Conservation (phyloP, 2,329 filamentous ascomycete genomes). For the Aspergillus quadrilineatus region DNA sequence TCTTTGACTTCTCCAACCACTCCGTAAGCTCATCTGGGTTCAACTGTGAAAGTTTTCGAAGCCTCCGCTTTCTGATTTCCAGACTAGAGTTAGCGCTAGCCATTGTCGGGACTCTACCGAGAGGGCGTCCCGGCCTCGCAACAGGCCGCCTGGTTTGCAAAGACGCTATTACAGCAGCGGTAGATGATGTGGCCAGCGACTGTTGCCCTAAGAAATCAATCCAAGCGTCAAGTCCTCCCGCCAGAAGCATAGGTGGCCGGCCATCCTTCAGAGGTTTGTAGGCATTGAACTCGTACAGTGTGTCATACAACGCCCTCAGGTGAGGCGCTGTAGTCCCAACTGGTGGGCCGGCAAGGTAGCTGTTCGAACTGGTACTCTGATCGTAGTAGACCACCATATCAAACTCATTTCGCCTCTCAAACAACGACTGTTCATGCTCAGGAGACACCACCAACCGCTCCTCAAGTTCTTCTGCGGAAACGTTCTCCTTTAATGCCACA, state of each 20-base stretch:
- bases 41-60: slow-evolving; percentile 67
- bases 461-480: slow-evolving; percentile 63
- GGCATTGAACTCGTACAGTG: slow-evolving; percentile 79
- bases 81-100: slow-evolving; percentile 52
- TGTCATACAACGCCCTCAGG: slow-evolving; percentile 73
- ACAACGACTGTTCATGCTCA: slow-evolving; percentile 66
- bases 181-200: slow-evolving; percentile 60
- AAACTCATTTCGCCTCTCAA: slow-evolving; percentile 70
- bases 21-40: slow-evolving; percentile 76
- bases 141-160: slow-evolving; percentile 39
- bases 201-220: slow-evolving; percentile 72
- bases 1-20: slow-evolving; percentile 75
- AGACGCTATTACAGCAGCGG: slow-evolving; percentile 50
- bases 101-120: slow-evolving; percentile 54
- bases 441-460: slow-evolving; percentile 50
- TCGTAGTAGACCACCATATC: slow-evolving; percentile 93
- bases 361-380: slow-evolving; percentile 60
- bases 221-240: slow-evolving; percentile 86
- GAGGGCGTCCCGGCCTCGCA: slow-evolving; percentile 46
- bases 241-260: slow-evolving; percentile 71
- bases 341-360: slow-evolving; percentile 53
- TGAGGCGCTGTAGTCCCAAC: slow-evolving; percentile 51
- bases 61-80: slow-evolving; percentile 55
- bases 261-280: slow-evolving; percentile 66
- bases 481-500: slow-evolving; percentile 66